These are phyloP conservation scores for Neurospora terricola DNA, from an alignment of 495 filamentous ascomycete species.

Conservation along the genomic window DNA sequence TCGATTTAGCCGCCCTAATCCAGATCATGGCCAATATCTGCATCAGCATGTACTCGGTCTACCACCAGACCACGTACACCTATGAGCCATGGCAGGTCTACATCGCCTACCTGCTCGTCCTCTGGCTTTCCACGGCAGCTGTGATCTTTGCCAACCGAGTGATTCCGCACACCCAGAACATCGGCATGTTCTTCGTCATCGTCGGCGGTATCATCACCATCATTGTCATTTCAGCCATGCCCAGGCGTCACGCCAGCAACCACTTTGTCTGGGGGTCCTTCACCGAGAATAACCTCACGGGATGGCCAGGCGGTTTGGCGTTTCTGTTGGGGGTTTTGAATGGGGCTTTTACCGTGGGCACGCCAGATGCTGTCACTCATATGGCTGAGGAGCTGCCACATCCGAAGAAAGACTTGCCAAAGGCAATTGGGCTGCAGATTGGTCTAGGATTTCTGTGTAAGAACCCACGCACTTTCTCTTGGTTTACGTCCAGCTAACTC, in stretches of 20 bases:
- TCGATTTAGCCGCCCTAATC: conserved; percentile 55
- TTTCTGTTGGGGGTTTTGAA: conserved; percentile 79
- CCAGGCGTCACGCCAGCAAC: conserved; percentile 46
- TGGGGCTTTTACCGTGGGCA: conserved; percentile 76
- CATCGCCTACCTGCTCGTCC: conserved; percentile 54
- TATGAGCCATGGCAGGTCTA: conserved; percentile 67
- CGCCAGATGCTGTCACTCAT: conserved; percentile 63
- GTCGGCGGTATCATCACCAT: conserved; percentile 61
- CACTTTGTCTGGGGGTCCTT: conserved; percentile 49
- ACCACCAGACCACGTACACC: conserved; percentile 50
- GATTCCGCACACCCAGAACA: conserved; percentile 54
- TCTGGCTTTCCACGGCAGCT: conserved; percentile 53
- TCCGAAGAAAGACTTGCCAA: conserved; percentile 53
- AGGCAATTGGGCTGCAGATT: conserved; percentile 49
- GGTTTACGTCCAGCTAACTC: not conserved
- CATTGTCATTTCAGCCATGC: conserved; percentile 68
- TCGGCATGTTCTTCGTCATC: conserved; percentile 61
- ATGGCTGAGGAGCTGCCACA: conserved; percentile 74
- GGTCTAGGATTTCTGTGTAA: conserved; percentile 47
- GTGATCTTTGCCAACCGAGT: conserved; percentile 62
- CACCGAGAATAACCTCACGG: conserved; percentile 55
- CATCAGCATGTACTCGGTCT: conserved; percentile 61
- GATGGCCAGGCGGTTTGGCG: conserved; percentile 62
- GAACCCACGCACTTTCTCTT: too few species aligned
- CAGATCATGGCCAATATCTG: conserved; percentile 59